phyloP scores from a whole-genome alignment of 2,329 filamentous ascomycete genomes.

The Botrytis fabae region DNA sequence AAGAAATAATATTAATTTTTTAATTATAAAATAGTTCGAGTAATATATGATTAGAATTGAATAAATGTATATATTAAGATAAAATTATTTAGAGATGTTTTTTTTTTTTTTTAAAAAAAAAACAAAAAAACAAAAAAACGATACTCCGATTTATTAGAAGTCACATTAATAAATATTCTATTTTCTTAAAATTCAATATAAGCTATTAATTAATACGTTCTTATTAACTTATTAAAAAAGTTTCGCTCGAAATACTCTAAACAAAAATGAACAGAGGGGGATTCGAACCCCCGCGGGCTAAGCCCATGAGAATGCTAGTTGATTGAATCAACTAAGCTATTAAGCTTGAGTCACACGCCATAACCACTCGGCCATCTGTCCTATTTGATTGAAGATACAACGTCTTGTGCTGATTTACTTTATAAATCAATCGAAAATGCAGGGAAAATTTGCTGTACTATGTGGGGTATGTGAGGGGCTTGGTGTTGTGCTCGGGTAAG shows the following conservation, averaged over 20 bases:
- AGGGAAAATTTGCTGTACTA: neutral
- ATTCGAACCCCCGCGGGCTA: slow-evolving; percentile 25
- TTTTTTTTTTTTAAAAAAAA: no score
- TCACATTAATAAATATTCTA: no score
- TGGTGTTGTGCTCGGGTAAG: neutral
- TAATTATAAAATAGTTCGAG: no score
- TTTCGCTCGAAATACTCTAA: fast-evolving
- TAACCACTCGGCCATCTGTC: slow-evolving; percentile 26
- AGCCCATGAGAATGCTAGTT: slow-evolving; percentile 23
- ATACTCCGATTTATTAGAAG: no score
- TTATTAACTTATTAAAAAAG: no score
- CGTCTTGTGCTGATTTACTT: fast-evolving
- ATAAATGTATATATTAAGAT: no score
- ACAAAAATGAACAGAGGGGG: slow-evolving; percentile 22
- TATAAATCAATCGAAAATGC: fast-evolving
- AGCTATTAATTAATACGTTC: no score
- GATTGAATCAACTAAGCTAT: neutral
- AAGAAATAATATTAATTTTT: no score
- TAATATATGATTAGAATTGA: no score
- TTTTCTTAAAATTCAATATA: no score
- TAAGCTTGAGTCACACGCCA: slow-evolving; percentile 25
- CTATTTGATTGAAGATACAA: neutral
- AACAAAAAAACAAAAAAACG: no score
- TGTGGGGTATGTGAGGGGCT: slow-evolving; percentile 1
- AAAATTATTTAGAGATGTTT: no score